phyloP scores from a whole-genome alignment of 495 filamentous ascomycete genomes.

The Aspergillus ostianus region DNA sequence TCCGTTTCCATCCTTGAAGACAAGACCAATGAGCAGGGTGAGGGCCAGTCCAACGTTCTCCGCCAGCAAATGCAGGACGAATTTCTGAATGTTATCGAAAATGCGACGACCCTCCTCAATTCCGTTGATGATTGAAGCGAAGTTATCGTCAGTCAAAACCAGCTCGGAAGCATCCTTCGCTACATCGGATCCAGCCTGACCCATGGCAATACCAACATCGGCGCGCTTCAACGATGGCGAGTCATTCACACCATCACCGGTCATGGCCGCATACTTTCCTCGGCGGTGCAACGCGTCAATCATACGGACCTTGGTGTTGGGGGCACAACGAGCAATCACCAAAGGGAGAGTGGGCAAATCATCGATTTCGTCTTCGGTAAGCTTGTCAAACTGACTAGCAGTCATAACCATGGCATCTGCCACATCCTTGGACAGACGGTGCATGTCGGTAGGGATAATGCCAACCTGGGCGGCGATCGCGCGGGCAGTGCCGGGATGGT shows the following conservation, averaged over 20 bases:
- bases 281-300: slow-evolving; percentile 71
- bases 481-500: slow-evolving; percentile 63
- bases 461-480: slow-evolving; percentile 66
- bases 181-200: slow-evolving; percentile 72
- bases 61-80: slow-evolving; percentile 68
- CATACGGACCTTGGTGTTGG: slow-evolving; percentile 74
- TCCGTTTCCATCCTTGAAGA: slow-evolving; percentile 61
- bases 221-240: slow-evolving; percentile 76
- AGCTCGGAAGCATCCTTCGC: slow-evolving; percentile 85
- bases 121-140: slow-evolving; percentile 75
- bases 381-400: slow-evolving; percentile 64
- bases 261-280: slow-evolving; percentile 71
- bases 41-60: slow-evolving; percentile 71
- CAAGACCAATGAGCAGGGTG: slow-evolving; percentile 67
- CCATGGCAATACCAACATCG: slow-evolving; percentile 86
- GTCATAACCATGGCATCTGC: slow-evolving; percentile 68
- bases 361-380: slow-evolving; percentile 65
- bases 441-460: slow-evolving; percentile 58
- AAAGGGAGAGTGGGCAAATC: slow-evolving; percentile 61
- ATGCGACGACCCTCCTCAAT: slow-evolving; percentile 70
- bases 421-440: slow-evolving; percentile 49
- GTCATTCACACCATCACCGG: slow-evolving; percentile 90
- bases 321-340: slow-evolving; percentile 70
- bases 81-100: slow-evolving; percentile 79
- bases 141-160: slow-evolving; percentile 80